Evolutionary conservation across 192 early-diverging fungal species (phyloP).

Genomic region (Backusella tuberculispora): DNA sequence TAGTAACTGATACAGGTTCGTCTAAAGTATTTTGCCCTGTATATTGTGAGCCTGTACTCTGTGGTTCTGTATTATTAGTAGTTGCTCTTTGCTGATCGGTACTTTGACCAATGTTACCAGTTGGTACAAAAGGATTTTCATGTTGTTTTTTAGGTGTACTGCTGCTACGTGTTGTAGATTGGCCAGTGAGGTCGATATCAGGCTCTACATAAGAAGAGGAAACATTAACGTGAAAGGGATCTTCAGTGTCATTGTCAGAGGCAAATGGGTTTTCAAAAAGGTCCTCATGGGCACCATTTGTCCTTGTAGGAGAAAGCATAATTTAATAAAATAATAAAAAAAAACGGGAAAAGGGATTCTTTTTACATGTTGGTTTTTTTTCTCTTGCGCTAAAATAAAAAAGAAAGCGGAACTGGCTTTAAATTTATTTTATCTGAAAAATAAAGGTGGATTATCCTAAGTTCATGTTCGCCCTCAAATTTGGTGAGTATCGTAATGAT

Average conservation of each 20-base stretch:
- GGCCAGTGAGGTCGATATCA: conserved; percentile 37
- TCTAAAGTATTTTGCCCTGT: conserved; percentile 79
- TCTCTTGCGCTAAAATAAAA: neutral
- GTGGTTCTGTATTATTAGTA: neutral
- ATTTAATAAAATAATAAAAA: neutral
- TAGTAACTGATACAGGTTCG: conserved; percentile 91
- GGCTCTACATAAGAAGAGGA: conserved; percentile 29
- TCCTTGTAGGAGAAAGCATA: conserved; percentile 33
- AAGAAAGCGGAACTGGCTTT: neutral
- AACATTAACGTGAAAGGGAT: neutral
- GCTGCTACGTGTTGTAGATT: conserved; percentile 25
- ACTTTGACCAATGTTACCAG: conserved; percentile 29
- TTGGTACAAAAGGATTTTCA: conserved; percentile 21
- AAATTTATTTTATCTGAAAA: no score
- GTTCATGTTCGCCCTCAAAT: no score
- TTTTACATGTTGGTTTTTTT: neutral
- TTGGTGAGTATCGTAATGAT: no score
- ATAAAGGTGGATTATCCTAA: no score
- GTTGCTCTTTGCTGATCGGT: neutral
- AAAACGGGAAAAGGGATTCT: neutral
- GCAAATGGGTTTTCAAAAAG: conserved; percentile 34
- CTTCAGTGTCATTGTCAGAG: neutral
- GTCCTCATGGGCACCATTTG: conserved; percentile 10
- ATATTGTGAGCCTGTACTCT: conserved; percentile 22
- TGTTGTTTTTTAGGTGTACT: neutral